phyloP scores from a whole-genome alignment of 2,329 filamentous ascomycete species.

The Incumbomyces delicatus region DNA sequence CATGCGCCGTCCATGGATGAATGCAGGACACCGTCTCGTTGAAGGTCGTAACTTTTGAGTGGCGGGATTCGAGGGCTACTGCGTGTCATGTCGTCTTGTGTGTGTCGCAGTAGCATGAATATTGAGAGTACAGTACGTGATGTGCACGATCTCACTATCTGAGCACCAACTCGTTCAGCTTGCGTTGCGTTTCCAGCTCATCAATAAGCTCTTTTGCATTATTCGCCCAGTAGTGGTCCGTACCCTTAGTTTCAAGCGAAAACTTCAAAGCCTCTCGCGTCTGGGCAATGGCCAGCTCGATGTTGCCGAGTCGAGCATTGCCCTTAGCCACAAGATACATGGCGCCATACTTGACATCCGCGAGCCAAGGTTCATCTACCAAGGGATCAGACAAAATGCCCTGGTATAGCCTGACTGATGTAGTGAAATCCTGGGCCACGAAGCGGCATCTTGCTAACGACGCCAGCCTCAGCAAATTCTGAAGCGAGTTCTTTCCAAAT shows the following conservation, averaged over 20 bases:
- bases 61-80: no score
- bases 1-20: no score
- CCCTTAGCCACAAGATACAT: conserved; percentile 5
- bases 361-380: not conserved
- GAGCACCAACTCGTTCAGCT: no score
- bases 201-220: conserved; percentile 3
- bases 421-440: not conserved
- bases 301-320: conserved; percentile 2
- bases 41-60: no score
- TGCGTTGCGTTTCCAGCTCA: not conserved
- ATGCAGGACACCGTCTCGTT: no score
- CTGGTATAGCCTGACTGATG: not conserved
- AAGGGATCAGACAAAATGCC: not conserved
- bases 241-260: not conserved
- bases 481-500: not conserved
- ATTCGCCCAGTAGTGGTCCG: conserved; percentile 4
- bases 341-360: conserved; percentile 4
- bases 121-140: no score
- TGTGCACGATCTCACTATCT: no score
- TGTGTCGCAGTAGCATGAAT: no score
- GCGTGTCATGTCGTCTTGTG: no score
- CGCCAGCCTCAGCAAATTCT: conserved; percentile 2
- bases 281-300: not conserved
- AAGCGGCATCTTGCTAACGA: conserved; percentile 1
- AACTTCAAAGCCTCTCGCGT: not conserved